These are phyloP conservation scores for Lodderomyces theae DNA, from an alignment of 1,139 yeast genomes.

Conservation along the genomic window DNA sequence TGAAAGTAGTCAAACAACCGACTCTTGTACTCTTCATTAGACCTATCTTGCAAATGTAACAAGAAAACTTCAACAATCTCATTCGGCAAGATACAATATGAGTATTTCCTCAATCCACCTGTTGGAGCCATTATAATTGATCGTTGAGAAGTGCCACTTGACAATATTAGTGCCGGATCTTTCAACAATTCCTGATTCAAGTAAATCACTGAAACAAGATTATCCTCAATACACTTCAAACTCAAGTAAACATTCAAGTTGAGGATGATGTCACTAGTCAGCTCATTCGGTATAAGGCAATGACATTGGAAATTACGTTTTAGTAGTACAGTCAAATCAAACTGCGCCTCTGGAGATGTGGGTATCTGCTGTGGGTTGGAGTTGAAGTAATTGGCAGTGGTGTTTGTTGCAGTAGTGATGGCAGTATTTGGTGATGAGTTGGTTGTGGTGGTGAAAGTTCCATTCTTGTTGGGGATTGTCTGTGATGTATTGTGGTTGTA, in stretches of 20 bases:
- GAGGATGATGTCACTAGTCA: conserved; percentile 33
- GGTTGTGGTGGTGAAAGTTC: neutral
- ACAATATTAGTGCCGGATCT: conserved; percentile 37
- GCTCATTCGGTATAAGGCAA: conserved; percentile 37
- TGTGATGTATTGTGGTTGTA: neutral
- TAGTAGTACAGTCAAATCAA: conserved; percentile 31
- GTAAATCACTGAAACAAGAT: conserved; percentile 19
- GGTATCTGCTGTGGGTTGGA: conserved; percentile 15
- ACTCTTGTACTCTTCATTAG: conserved; percentile 18
- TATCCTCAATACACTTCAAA: conserved; percentile 21
- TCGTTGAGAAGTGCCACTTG: conserved; percentile 23
- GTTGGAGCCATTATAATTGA: conserved; percentile 37
- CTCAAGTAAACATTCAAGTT: conserved; percentile 38
- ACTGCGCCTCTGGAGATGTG: conserved; percentile 18
- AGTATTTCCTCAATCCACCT: conserved; percentile 43
- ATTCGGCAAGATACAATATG: conserved; percentile 43
- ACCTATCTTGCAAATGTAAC: conserved; percentile 29
- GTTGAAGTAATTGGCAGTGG: neutral
- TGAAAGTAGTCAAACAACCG: conserved; percentile 26
- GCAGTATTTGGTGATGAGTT: neutral
- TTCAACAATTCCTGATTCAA: conserved; percentile 20
- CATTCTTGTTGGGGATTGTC: neutral
- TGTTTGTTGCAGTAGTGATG: neutral
- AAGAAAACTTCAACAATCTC: conserved; percentile 25
- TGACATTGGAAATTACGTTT: conserved; percentile 41